Conservation (phyloP, 345 rosid genomes). For the Barbarea vulgaris region DNA sequence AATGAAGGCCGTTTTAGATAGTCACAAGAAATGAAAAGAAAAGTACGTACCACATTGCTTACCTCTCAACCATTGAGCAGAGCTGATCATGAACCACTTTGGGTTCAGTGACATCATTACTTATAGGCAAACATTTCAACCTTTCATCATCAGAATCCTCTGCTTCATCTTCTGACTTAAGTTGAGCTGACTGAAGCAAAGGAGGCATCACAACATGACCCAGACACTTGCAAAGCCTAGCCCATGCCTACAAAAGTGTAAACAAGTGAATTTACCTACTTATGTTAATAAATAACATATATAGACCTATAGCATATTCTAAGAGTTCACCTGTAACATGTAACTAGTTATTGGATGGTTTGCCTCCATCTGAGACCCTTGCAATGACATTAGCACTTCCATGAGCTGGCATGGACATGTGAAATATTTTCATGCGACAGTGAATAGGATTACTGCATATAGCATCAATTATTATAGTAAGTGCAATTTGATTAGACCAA, state of each 20-base stretch:
- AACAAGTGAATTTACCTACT: neutral
- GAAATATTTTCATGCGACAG: constrained; percentile 9
- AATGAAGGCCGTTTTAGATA: constrained; percentile 10
- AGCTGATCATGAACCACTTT: constrained; percentile 96
- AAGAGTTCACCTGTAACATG: constrained; percentile 81
- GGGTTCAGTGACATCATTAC: constrained; percentile 93
- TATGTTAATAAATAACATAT: neutral
- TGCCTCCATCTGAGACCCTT: constrained; percentile 96
- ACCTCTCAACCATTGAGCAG: constrained; percentile 97
- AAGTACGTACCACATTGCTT: neutral
- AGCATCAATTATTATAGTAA: neutral
- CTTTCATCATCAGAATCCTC: constrained; percentile 98
- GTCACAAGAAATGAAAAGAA: neutral
- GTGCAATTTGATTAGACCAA: neutral
- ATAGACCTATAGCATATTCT: constrained; percentile 5
- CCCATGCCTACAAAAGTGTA: constrained; percentile 82
- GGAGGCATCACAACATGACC: constrained; percentile 99
- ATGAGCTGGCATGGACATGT: constrained; percentile 62
- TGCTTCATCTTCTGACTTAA: constrained; percentile 91
- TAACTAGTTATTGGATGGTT: constrained; percentile 98
- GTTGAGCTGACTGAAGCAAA: constrained; percentile 95
- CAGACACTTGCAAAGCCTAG: constrained; percentile 97
- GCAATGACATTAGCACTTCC: constrained; percentile 99
- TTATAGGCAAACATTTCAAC: constrained; percentile 93
- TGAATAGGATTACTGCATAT: neutral